A percentile compares a stretch with the other conserved stretches of the same genome.
These are phyloP conservation scores for Ogataea salicorniae DNA, from an alignment of 805 yeast genomes.

Conservation along the genomic window DNA sequence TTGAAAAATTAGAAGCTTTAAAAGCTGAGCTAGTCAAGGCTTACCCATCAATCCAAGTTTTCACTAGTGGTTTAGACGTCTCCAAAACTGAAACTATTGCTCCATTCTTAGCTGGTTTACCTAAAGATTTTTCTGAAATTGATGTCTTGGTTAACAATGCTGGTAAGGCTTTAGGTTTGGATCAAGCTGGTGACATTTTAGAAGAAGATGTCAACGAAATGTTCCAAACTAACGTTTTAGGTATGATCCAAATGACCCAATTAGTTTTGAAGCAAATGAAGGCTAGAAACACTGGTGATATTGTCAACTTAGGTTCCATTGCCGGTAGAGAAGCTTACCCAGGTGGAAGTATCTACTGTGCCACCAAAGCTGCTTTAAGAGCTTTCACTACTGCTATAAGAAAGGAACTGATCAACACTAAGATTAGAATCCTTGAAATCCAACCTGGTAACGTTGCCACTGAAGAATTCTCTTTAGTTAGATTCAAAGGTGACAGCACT, in stretches of 20 bases:
- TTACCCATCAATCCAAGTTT: constrained; percentile 33
- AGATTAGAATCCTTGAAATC: constrained; percentile 64
- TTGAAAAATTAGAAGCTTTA: constrained; percentile 38
- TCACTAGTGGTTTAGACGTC: constrained; percentile 34
- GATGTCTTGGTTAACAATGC: constrained; percentile 72
- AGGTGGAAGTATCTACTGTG: constrained; percentile 74
- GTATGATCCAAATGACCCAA: constrained; percentile 80
- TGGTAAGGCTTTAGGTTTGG: constrained; percentile 77
- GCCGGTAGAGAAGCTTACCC: constrained; percentile 80
- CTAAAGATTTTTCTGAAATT: constrained; percentile 47
- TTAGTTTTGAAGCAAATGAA: constrained; percentile 68
- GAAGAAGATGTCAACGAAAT: constrained; percentile 64
- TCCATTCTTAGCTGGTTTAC: constrained; percentile 39
- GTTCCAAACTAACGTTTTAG: constrained; percentile 85
- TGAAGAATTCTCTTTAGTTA: constrained; percentile 56
- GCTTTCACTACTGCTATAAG: constrained; percentile 65
- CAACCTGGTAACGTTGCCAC: constrained; percentile 81
- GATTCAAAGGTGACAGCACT: constrained; percentile 57
- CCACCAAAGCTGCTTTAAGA: constrained; percentile 67
- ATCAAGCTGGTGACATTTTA: constrained; percentile 63
- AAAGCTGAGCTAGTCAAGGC: constrained; percentile 31
- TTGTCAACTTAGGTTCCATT: constrained; percentile 69
- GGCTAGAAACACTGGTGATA: constrained; percentile 64
- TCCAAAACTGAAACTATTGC: constrained; percentile 41
- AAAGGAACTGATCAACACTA: constrained; percentile 47